Percentiles rank a stretch among this genome's conserved stretches.
Conservation (phyloP, 140 eudicot species). For the Flaveria floridana region DNA sequence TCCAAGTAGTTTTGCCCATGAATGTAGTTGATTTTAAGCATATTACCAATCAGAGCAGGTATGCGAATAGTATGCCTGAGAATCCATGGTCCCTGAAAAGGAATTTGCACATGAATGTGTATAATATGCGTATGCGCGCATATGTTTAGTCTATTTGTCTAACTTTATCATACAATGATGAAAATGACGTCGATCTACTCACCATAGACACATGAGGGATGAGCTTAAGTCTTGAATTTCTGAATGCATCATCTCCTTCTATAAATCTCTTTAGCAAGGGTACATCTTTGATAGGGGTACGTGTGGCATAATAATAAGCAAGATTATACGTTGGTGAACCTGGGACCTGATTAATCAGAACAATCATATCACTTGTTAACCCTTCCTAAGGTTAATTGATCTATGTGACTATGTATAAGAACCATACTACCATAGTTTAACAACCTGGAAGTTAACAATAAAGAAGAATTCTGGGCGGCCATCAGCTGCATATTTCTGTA, state of each 20-base stretch:
- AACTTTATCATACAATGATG: background rate
- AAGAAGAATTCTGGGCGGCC: constrained; percentile 73
- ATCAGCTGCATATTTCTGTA: constrained; percentile 61
- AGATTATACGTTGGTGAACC: constrained; percentile 54
- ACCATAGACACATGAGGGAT: constrained; percentile 68
- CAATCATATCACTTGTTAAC: background rate
- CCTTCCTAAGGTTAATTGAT: background rate
- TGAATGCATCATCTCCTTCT: constrained; percentile 65
- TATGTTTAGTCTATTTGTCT: background rate
- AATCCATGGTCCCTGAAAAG: constrained; percentile 73
- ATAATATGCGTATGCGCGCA: background rate
- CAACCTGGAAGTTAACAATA: constrained; percentile 65
- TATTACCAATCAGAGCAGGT: constrained; percentile 60
- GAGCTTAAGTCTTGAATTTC: constrained; percentile 76
- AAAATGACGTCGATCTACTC: constrained; percentile 14
- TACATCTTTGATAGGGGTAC: constrained; percentile 46
- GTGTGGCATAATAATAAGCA: constrained; percentile 51
- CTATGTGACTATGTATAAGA: background rate
- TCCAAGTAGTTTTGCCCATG: constrained; percentile 68
- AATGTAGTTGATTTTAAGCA: constrained; percentile 52
- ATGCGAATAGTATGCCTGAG: constrained; percentile 62
- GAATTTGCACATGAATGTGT: background rate
- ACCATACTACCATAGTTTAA: background rate
- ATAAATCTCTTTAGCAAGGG: constrained; percentile 67
- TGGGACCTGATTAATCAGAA: constrained; percentile 49